Base-by-base conservation (phyloP, 1,139 yeast genomes). In the Blastobotrys persicus region DNA sequence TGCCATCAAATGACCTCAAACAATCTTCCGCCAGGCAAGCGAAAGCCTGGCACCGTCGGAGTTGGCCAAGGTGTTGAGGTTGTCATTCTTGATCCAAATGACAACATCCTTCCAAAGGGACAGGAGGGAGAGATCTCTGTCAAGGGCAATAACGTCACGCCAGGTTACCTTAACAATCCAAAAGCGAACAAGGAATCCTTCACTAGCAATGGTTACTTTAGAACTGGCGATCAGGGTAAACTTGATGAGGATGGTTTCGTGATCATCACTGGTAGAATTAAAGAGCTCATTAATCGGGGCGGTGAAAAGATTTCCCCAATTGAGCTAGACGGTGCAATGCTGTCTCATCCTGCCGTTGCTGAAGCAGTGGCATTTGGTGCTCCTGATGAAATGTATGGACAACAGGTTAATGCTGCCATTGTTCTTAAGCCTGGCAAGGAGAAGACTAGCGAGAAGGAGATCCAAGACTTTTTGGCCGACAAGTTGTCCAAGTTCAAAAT, bases 281-380 rank as follows among this genome's bases (percentile, higher is more conserved):
- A 82, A 64, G 88, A 82, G 63, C 70, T 82, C 56, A 83, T 82
- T 60, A 80, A 79, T 60, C 75, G 85, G 48, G 87, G 85, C 33
- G 88, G 88, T 48, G 88, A 82, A 64, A 82, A 82, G 64, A 81
- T 82, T 53, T 76, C 84, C 2, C 88, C 88, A 2, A 75, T 80
- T 56, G 88, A 82, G 62, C 66, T 82, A 32, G 88, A 82, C 57
- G 76, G 80, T 40, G 73, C 75, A 12, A 67, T 82, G 71, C 68
- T 80, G 18, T 70, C 77, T 35, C 78, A 80, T 60, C 82, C 81
- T 1, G 74, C 74, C 12, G 79, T 83, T 13, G 70, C 75, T 23
- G 88, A 82, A 60, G 87, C 84, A n/a, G 88, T 83, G 18, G 72
- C 81, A 3, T 82, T 81, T 63, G 88, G 82, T 40, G 84, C 78